These are phyloP conservation scores for Kazachstania taianensis DNA, from an alignment of 805 yeast species.

Conservation along the genomic window DNA sequence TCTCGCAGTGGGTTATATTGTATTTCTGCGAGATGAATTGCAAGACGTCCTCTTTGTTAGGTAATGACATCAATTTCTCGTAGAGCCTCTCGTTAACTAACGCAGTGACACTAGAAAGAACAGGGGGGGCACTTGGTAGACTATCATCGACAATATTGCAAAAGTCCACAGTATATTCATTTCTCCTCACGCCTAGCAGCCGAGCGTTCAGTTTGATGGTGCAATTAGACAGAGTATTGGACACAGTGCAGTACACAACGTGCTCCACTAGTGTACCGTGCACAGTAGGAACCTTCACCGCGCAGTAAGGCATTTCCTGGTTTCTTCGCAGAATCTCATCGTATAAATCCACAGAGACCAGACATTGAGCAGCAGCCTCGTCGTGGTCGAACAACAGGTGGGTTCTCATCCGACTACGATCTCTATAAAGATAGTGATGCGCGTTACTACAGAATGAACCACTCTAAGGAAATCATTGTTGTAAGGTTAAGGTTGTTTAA, in stretches of 20 bases:
- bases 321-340: background rate
- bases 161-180: slow-evolving; percentile 8
- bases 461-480: too few relatives aligned
- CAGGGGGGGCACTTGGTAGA: slow-evolving; percentile 3
- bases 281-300: background rate
- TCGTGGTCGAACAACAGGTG: slow-evolving; percentile 6
- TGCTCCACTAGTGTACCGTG: background rate
- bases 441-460: too few relatives aligned
- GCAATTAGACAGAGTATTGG: background rate
- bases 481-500: too few relatives aligned
- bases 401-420: too few relatives aligned
- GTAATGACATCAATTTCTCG: slow-evolving; percentile 12
- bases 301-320: background rate
- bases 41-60: slow-evolving; percentile 10
- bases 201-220: background rate
- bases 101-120: slow-evolving; percentile 10
- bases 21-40: slow-evolving; percentile 18
- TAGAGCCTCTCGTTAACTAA: slow-evolving; percentile 13
- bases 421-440: too few relatives aligned
- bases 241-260: background rate
- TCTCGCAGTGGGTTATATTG: slow-evolving; percentile 7
- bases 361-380: slow-evolving; percentile 3
- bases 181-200: background rate
- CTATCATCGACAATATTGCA: slow-evolving; percentile 12
- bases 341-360: slow-evolving; percentile 6